These are phyloP conservation scores for Globisporangium barbulae DNA, from an alignment of 352 stramenopile genomes.

Conservation along the genomic window DNA sequence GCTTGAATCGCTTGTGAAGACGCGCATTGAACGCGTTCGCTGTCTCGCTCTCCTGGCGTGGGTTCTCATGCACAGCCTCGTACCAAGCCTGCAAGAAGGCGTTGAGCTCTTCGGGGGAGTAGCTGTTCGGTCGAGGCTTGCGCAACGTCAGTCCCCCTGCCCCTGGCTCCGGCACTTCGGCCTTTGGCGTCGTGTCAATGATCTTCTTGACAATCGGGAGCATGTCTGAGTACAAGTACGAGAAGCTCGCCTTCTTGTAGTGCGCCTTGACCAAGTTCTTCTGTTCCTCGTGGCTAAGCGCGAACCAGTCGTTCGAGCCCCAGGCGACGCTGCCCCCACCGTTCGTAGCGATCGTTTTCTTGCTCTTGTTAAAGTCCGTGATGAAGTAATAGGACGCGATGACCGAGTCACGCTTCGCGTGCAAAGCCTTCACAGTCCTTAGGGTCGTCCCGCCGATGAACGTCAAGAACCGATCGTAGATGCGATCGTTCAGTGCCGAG, in stretches of 20 bases:
- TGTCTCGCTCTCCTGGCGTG: slow-evolving; percentile 2
- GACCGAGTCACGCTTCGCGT: slow-evolving; percentile 16
- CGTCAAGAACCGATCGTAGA: slow-evolving; percentile 10
- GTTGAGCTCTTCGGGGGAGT: slow-evolving; percentile 9
- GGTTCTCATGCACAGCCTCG: slow-evolving; percentile 2
- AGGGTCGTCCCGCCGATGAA: slow-evolving; percentile 3
- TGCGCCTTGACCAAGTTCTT: slow-evolving; percentile 8
- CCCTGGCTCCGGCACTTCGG: background rate
- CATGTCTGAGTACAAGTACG: slow-evolving; percentile 17
- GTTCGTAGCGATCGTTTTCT: background rate
- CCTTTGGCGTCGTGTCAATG: slow-evolving; percentile 6
- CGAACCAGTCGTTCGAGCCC: slow-evolving; percentile 9
- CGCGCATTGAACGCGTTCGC: slow-evolving; percentile 8
- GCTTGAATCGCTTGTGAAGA: slow-evolving; percentile 9
- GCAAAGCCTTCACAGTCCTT: slow-evolving; percentile 12
- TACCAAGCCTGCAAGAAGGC: slow-evolving; percentile 13
- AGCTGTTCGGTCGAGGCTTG: slow-evolving; percentile 13
- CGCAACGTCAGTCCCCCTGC: background rate
- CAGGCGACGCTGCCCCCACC: background rate
- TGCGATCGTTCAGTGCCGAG: slow-evolving; percentile 8
- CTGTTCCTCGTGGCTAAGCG: slow-evolving; percentile 13
- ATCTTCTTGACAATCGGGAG: slow-evolving; percentile 10
- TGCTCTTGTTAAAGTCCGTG: slow-evolving; percentile 9
- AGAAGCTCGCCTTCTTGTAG: slow-evolving; percentile 17
- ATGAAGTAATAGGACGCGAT: slow-evolving; percentile 15